Evolutionary conservation across 768 basidiomycete species (phyloP).

Genomic region (Leucosporidium scottii): DNA sequence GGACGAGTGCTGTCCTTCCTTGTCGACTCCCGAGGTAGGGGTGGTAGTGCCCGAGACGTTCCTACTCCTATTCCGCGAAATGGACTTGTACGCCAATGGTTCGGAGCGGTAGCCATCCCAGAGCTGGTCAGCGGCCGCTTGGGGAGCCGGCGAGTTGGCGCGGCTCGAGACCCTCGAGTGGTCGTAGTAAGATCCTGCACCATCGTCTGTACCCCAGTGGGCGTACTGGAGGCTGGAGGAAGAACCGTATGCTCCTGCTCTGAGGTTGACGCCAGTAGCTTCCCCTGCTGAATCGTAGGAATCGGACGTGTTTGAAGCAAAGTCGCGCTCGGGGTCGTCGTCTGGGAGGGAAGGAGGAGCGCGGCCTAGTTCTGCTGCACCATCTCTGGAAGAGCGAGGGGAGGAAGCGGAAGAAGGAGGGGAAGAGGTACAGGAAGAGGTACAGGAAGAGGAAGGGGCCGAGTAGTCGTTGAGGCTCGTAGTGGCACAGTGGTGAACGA

Average conservation of each 20-base stretch:
- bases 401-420: background rate
- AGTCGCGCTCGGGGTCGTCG: conserved; percentile 2
- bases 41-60: conserved; percentile 11
- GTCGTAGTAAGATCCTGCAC: conserved; percentile 1
- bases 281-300: conserved; percentile 27
- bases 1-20: conserved; percentile 15
- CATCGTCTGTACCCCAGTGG: conserved; percentile 9
- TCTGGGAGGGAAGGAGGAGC: background rate
- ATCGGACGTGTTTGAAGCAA: conserved; percentile 15
- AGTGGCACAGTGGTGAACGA: background rate
- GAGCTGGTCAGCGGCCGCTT: conserved; percentile 13
- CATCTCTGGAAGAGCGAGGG: background rate
- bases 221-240: background rate
- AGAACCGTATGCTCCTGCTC: too few species aligned
- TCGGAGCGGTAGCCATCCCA: conserved; percentile 11
- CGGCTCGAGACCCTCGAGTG: conserved; percentile 20
- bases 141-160: conserved; percentile 11
- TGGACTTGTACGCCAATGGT: background rate
- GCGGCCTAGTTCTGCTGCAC: background rate
- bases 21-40: conserved; percentile 3
- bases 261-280: background rate
- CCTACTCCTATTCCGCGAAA: conserved; percentile 7
- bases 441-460: background rate
- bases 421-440: background rate
- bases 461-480: background rate